A percentile compares a stretch with the other conserved stretches of the same genome.
Evolutionary conservation across 163 green algal species (phyloP).

Genomic region (Chlamydomonas reinhardtii): DNA sequence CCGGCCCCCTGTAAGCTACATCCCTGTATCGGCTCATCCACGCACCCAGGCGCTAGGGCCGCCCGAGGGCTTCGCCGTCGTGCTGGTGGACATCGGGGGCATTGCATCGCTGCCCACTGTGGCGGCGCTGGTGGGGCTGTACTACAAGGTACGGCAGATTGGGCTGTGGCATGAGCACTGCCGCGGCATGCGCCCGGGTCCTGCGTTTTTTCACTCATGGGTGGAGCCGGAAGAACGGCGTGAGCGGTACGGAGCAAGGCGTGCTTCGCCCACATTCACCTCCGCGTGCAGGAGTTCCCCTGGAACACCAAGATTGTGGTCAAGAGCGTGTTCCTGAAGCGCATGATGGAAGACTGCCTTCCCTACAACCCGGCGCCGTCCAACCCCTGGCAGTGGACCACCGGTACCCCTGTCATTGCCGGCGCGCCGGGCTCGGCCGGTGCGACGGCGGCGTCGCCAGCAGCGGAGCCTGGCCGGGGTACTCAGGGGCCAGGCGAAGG

Average conservation of each 20-base stretch:
- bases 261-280: too few species aligned
- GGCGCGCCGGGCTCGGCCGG: neutral
- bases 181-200: too few species aligned
- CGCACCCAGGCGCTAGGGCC: conserved; percentile 14
- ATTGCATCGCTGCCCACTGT: conserved; percentile 30
- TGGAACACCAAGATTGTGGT: conserved; percentile 40
- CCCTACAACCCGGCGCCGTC: conserved; percentile 27
- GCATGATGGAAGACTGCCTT: conserved; percentile 26
- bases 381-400: conserved; percentile 21
- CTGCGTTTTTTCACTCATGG: too few species aligned
- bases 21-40: too few species aligned
- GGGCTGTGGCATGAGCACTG: neutral
- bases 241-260: too few species aligned
- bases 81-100: conserved; percentile 42
- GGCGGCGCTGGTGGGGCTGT: conserved; percentile 21
- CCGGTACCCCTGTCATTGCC: neutral
- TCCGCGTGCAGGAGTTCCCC: conserved; percentile 16
- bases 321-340: conserved; percentile 46
- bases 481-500: neutral
- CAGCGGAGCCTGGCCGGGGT: neutral
- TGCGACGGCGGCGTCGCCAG: neutral
- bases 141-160: conserved; percentile 37
- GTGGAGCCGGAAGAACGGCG: too few species aligned
- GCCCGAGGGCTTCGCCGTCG: conserved; percentile 30
- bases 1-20: too few species aligned